Conservation (phyloP, 2,329 filamentous ascomycete genomes). For the Stagonosporopsis vannaccii region DNA sequence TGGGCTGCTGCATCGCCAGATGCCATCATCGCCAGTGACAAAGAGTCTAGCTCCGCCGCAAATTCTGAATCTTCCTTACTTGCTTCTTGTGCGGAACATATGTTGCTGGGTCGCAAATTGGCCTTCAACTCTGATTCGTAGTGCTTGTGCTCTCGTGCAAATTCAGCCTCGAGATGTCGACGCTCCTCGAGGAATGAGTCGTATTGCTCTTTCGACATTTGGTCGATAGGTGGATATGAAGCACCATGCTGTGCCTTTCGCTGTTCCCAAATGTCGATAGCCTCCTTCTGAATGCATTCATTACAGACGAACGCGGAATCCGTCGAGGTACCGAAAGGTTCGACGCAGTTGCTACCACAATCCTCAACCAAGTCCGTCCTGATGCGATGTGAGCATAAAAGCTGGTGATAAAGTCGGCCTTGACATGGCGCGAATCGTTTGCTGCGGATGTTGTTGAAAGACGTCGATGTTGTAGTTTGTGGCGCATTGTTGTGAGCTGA, state of each 20-base stretch:
- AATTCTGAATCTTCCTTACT: constrained; percentile 43
- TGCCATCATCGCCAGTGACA: constrained; percentile 40
- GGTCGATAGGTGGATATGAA: constrained; percentile 34
- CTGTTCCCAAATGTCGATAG: constrained; percentile 36
- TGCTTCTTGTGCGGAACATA: constrained; percentile 39
- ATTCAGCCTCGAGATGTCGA: constrained; percentile 37
- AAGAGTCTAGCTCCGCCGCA: constrained; percentile 40
- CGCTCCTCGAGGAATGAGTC: constrained; percentile 42
- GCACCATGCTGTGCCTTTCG: constrained; percentile 39
- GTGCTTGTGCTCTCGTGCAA: constrained; percentile 31
- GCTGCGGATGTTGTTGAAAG: constrained; percentile 31
- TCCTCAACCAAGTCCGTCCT: constrained; percentile 48
- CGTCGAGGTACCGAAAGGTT: constrained; percentile 30
- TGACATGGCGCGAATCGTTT: constrained; percentile 45
- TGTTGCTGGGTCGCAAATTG: constrained; percentile 38
- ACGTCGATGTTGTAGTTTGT: constrained; percentile 16
- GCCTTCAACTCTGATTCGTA: constrained; percentile 38
- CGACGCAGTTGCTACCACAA: constrained; percentile 45
- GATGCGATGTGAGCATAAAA: constrained; percentile 45
- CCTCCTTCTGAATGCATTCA: constrained; percentile 41
- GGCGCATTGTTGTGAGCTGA: constrained; percentile 19
- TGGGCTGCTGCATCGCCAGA: constrained; percentile 26
- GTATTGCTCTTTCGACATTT: constrained; percentile 44
- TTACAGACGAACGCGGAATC: constrained; percentile 41
- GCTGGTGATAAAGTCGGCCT: constrained; percentile 47